Conservation (phyloP, 768 basidiomycete genomes). For the Mycena rosella region DNA sequence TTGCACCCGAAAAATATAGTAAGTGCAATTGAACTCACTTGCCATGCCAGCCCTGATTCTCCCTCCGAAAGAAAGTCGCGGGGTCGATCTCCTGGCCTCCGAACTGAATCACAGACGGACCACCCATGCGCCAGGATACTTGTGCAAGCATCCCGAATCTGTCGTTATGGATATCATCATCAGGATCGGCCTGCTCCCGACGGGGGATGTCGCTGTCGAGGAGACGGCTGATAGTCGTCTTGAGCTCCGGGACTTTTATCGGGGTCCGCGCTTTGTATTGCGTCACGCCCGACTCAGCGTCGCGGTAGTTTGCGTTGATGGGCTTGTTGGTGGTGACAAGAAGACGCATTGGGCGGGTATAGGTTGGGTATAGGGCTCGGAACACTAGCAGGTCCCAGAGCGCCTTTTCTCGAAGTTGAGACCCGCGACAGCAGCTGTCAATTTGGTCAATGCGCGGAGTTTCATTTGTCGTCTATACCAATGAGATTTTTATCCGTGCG, state of each 20-base stretch:
- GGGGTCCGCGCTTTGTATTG: conserved; percentile 29
- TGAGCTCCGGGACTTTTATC: conserved; percentile 22
- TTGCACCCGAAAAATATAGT: background rate
- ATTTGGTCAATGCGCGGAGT: too few species aligned
- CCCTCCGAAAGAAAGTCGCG: conserved; percentile 20
- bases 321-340: conserved; percentile 25
- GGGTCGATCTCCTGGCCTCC: conserved; percentile 24
- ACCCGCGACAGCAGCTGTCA: too few species aligned
- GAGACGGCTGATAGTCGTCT: conserved; percentile 26
- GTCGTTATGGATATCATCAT: background rate
- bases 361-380: background rate
- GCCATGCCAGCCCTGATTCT: background rate
- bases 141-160: conserved; percentile 24
- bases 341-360: conserved; percentile 12
- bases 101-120: conserved; percentile 14
- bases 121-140: conserved; percentile 16
- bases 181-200: background rate
- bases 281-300: conserved; percentile 10
- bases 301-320: conserved; percentile 25
- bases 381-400: too few species aligned
- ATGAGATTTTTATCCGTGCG: too few species aligned
- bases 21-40: background rate
- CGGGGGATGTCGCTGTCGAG: conserved; percentile 30
- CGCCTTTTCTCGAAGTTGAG: background rate
- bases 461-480: too few species aligned